Base-by-base conservation (phyloP, 2,329 filamentous ascomycete genomes). In the Paradendryphiella salina region DNA sequence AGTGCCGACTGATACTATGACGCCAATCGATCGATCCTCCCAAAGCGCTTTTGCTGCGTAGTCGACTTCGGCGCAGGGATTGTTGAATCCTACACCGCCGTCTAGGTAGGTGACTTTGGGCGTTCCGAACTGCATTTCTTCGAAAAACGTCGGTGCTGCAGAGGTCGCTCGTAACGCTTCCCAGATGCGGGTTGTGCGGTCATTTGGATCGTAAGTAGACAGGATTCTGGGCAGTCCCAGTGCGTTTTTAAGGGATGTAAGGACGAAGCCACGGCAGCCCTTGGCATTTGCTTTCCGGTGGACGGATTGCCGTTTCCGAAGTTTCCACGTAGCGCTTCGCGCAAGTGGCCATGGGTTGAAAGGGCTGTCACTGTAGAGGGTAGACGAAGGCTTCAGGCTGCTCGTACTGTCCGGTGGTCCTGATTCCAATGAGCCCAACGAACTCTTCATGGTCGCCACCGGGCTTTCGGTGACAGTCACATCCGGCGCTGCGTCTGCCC, bases 81-180 rank as follows among this genome's bases (percentile, higher is more conserved):
- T 82, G 52, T 79, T 78, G 64, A 78, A 76, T 9, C 76, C 74
- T 0, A 81, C 65, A 2, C 74, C 78, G 2, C 79, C 79, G 48
- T 82, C 80, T 0, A 78, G 66, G 52, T 81, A 83, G 0, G 70
- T 74, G 4, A 75, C 72, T 50, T 76, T 74, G 0, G 78, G 77
- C 3, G 73, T 71, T 4, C 73, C 69, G 46, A 82, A 77, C n/a
- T 73, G 67, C 66, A 80, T 81, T 5, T 78, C 76, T 53, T 79
- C 78, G 66, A 82, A 82, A 53, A 76, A 79, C 1, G 70, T 72
- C 3, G 80, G 79, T 3, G 77, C 76, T 4, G 80, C 78, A 1
- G 77, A 75, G 1, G 79, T 79, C 5, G 80, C 80, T 13, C 80
- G 73, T 3, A 78, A 73, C 50, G 79, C 78, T 70, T 83, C 76